phyloP scores from a whole-genome alignment of 2,329 filamentous ascomycete species.

The Alternaria sp. region DNA sequence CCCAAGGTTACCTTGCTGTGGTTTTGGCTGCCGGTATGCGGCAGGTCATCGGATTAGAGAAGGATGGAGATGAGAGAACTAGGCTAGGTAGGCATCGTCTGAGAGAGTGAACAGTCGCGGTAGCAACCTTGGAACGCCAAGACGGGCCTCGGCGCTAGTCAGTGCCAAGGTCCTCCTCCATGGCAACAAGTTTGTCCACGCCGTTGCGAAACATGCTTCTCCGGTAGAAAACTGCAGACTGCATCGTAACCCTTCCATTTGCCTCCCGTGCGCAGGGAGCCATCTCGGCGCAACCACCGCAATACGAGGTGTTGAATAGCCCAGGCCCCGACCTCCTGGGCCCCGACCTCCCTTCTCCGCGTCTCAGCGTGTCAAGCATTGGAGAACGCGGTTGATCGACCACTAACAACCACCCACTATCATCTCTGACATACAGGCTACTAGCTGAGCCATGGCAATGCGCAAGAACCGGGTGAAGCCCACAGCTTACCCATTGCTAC shows the following conservation, averaged over 20 bases:
- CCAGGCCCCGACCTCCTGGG: neutral
- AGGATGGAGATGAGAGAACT: neutral
- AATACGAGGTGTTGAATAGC: neutral
- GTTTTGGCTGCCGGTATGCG: neutral
- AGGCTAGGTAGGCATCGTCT: neutral
- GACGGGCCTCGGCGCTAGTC: neutral
- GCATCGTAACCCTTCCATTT: neutral
- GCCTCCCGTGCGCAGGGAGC: neutral
- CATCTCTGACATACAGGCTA: neutral
- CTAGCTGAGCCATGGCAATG: constrained; percentile 24
- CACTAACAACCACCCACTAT: neutral
- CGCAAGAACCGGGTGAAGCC: constrained; percentile 46
- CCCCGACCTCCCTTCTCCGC: neutral
- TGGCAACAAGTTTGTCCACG: too few species aligned
- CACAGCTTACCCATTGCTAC: constrained; percentile 54
- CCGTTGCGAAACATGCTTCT: too few species aligned
- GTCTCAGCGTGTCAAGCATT: constrained; percentile 1
- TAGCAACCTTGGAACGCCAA: too few species aligned
- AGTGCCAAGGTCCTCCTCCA: neutral
- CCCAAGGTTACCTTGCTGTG: neutral
- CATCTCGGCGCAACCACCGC: neutral
- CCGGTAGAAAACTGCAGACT: neutral
- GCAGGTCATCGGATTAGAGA: neutral
- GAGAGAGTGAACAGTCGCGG: neutral
- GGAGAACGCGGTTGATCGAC: neutral